Evolutionary conservation across 768 basidiomycete species (phyloP).

Genomic region (Psilocybe cyanescens): DNA sequence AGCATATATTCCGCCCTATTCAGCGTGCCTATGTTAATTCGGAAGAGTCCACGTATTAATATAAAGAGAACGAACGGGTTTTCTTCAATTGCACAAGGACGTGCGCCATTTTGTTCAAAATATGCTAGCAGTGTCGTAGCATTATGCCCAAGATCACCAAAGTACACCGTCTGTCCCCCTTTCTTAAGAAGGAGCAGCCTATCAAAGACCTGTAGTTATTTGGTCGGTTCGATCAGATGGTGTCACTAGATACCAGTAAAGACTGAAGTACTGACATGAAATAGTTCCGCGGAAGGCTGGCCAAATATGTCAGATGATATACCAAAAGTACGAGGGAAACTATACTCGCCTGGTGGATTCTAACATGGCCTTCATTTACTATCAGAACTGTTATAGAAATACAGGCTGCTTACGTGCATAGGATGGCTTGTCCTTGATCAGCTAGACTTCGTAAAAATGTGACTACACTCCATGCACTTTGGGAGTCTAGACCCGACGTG

Average conservation of each 20-base stretch:
- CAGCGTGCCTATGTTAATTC: not conserved
- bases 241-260: not conserved
- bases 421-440: slow-evolving; percentile 80
- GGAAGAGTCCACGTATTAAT: not conserved
- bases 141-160: slow-evolving; percentile 69
- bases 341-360: slow-evolving; percentile 44
- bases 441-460: slow-evolving; percentile 76
- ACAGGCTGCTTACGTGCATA: slow-evolving; percentile 68
- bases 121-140: slow-evolving; percentile 66
- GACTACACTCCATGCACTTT: slow-evolving; percentile 83
- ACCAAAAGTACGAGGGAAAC: not conserved
- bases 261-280: slow-evolving; percentile 46
- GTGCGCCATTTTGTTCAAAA: slow-evolving; percentile 71
- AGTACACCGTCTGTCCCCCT: slow-evolving; percentile 80
- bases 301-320: not conserved
- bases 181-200: slow-evolving; percentile 71
- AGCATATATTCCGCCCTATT: slow-evolving; percentile 63
- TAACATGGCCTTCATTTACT: slow-evolving; percentile 12
- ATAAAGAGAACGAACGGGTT: slow-evolving; percentile 62
- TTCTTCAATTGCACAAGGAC: slow-evolving; percentile 59
- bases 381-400: too few species aligned
- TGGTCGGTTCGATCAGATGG: not conserved
- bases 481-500: slow-evolving; percentile 87
- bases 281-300: slow-evolving; percentile 78
- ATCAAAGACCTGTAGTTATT: slow-evolving; percentile 55